These are phyloP conservation scores for Aureobasidium pullulans DNA, from an alignment of 2,329 filamentous ascomycete species.

Conservation along the genomic window DNA sequence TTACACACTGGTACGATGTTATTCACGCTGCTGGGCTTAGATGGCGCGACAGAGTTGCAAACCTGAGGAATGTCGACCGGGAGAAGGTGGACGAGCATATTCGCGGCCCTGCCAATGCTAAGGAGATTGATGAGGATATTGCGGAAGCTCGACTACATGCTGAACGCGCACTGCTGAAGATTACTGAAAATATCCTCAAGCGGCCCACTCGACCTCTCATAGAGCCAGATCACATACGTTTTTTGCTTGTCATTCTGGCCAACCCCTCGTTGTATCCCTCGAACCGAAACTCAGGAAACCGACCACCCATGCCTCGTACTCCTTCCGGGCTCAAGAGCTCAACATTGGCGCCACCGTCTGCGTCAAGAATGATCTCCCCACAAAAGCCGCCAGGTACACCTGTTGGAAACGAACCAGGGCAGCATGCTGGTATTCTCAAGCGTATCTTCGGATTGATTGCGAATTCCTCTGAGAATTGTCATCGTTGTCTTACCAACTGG, in stretches of 20 bases:
- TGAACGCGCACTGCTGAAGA: conserved; percentile 65
- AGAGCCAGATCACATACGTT: conserved; percentile 64
- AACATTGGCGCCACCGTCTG: background rate
- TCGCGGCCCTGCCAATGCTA: conserved; percentile 38
- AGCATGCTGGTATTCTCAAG: conserved; percentile 79
- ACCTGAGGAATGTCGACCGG: conserved; percentile 19
- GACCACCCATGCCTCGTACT: background rate
- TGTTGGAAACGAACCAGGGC: conserved; percentile 44
- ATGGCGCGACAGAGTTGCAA: conserved; percentile 56
- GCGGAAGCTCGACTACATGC: conserved; percentile 60
- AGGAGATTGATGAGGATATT: conserved; percentile 46
- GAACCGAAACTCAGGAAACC: background rate
- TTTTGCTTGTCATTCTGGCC: conserved; percentile 67
- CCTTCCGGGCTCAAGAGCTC: conserved; percentile 1
- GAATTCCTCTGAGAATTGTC: conserved; percentile 66
- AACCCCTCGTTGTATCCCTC: conserved; percentile 66
- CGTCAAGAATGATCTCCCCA: conserved; percentile 12
- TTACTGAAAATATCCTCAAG: conserved; percentile 71
- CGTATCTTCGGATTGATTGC: conserved; percentile 73
- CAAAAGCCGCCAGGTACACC: conserved; percentile 21
- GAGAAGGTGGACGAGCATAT: conserved; percentile 30
- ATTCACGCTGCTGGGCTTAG: conserved; percentile 59
- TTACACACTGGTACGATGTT: conserved; percentile 66
- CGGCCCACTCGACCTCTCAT: conserved; percentile 64
- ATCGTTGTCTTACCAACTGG: conserved; percentile 71